Conservation (phyloP, 768 basidiomycete species). For the Suillus placidus region DNA sequence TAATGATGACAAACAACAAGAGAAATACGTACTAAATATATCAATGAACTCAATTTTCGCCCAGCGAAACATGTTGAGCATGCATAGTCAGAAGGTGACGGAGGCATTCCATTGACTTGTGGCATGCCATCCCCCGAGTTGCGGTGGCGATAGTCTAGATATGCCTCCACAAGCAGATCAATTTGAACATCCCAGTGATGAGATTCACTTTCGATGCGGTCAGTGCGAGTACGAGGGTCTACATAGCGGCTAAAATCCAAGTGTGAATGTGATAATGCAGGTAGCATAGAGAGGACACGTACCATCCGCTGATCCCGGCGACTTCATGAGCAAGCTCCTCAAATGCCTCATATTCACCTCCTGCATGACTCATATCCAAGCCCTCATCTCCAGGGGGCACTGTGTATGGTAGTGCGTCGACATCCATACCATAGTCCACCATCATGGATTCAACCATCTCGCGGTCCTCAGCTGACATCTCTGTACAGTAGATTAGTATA, state of each 20-base stretch:
- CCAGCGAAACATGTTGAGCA: not conserved
- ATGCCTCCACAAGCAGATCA: not conserved
- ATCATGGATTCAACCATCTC: too few relatives aligned
- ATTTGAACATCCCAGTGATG: not conserved
- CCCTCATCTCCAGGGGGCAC: not conserved
- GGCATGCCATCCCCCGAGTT: not conserved
- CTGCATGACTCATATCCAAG: slow-evolving; percentile 9
- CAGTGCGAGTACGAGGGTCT: not conserved
- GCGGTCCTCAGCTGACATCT: too few relatives aligned
- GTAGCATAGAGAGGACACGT: too few relatives aligned
- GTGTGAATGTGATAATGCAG: not conserved
- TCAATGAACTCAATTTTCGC: slow-evolving; percentile 1
- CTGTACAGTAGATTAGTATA: too few relatives aligned
- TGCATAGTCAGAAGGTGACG: not conserved
- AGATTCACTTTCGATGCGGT: not conserved
- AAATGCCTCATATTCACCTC: not conserved
- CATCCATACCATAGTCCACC: too few relatives aligned
- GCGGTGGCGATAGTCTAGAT: not conserved
- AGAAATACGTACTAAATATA: not conserved
- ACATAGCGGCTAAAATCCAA: not conserved
- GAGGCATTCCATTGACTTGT: not conserved
- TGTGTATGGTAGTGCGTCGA: too few relatives aligned
- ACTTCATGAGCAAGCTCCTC: too few relatives aligned
- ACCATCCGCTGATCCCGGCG: too few relatives aligned
- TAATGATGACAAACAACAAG: not conserved